Percentiles rank a stretch among this genome's conserved stretches.
Conservation (phyloP, 371 early-diverging fungal genomes). For the Syncephalastrum contaminatum region DNA sequence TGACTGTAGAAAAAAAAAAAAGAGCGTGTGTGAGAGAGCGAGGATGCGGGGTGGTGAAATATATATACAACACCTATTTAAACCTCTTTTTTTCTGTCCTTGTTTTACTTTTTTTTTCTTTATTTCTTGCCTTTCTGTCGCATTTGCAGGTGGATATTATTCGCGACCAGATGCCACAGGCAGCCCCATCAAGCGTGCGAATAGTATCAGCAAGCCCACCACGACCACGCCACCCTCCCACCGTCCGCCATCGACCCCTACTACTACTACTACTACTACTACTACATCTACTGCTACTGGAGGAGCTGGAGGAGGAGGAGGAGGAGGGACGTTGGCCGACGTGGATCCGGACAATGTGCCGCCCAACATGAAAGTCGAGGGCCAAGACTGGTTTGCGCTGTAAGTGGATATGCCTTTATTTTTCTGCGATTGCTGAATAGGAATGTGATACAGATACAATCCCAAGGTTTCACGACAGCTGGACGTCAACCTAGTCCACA, state of each 20-base stretch:
- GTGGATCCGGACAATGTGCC: constrained; percentile 86
- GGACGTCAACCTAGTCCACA: constrained; percentile 79
- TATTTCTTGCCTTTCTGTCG: no score
- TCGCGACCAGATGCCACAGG: no score
- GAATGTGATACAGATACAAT: constrained; percentile 52
- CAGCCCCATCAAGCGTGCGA: no score
- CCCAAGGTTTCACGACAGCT: constrained; percentile 65
- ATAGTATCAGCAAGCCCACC: constrained; percentile 4
- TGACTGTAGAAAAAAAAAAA: constrained; percentile 1
- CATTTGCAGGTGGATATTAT: no score
- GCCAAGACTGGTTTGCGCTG: constrained; percentile 89
- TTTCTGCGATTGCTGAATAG: not conserved
- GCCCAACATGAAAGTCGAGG: constrained; percentile 80
- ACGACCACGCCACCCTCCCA: constrained; percentile 1
- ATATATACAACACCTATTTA: constrained; percentile 3
- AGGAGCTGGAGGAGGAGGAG: not conserved
- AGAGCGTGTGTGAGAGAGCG: not conserved
- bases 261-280: no score
- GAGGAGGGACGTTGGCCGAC: constrained; percentile 61
- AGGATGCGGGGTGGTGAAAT: constrained; percentile 5
- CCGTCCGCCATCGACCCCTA: no score
- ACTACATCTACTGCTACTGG: no score
- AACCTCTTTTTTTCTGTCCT: not conserved
- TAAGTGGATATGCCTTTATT: constrained; percentile 33
- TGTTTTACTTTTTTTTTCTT: no score